A percentile compares a stretch with the other conserved stretches of the same genome.
These are phyloP conservation scores for Globisporangium canariense DNA, from an alignment of 352 stramenopile species.

Conservation along the genomic window DNA sequence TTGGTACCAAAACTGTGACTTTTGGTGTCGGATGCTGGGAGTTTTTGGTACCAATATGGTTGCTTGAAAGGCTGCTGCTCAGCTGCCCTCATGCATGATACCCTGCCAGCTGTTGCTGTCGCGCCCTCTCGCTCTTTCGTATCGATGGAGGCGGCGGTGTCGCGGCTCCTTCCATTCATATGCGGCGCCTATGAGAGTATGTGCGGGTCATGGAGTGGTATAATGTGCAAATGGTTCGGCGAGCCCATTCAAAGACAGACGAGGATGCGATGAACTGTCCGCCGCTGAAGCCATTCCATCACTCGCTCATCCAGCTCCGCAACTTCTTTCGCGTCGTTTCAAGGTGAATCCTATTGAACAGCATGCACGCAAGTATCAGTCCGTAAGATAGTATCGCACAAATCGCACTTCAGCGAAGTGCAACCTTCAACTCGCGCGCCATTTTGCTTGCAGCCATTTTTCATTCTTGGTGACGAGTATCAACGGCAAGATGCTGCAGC, in stretches of 20 bases:
- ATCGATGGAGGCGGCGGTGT: neutral
- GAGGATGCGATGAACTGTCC: neutral
- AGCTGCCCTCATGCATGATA: constrained; percentile 4
- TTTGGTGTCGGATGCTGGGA: neutral
- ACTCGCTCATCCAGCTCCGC: neutral
- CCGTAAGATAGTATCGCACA: neutral
- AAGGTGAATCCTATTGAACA: neutral
- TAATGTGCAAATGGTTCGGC: neutral
- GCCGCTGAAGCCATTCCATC: neutral
- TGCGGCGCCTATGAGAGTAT: neutral
- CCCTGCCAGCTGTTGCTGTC: neutral
- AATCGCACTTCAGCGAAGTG: neutral
- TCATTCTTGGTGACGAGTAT: neutral
- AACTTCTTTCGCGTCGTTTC: neutral
- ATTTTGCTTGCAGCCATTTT: neutral
- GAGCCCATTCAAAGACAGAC: neutral
- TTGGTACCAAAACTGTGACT: neutral
- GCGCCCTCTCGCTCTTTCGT: neutral
- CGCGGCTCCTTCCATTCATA: neutral
- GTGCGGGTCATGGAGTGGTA: neutral
- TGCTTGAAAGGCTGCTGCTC: neutral
- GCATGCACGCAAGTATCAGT: neutral
- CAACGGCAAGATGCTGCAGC: constrained; percentile 48
- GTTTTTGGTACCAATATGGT: neutral
- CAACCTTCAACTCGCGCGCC: neutral